Conservation (phyloP, 768 basidiomycete species). For the Lentinula edodes region DNA sequence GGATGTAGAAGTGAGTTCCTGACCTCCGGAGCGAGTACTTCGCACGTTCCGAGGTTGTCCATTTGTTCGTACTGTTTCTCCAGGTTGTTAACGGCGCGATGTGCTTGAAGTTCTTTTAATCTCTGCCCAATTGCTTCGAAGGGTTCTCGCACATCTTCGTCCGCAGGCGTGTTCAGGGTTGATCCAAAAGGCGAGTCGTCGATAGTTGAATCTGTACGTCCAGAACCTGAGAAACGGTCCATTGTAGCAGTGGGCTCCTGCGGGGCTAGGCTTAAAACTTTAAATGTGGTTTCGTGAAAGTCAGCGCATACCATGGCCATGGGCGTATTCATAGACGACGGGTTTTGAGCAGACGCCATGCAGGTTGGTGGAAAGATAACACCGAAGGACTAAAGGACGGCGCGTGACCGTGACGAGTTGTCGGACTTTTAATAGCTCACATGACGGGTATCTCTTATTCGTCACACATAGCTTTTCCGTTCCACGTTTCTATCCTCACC, state of each 20-base stretch:
- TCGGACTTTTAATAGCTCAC: background rate
- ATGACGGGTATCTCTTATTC: background rate
- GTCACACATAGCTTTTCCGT: conserved; percentile 1
- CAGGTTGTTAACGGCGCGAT: conserved; percentile 1
- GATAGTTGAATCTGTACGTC: conserved; percentile 19
- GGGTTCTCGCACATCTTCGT: conserved; percentile 22
- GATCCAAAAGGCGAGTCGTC: conserved; percentile 38
- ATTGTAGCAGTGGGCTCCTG: background rate
- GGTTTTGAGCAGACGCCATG: background rate
- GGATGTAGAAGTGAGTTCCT: background rate
- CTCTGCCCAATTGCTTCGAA: conserved; percentile 12
- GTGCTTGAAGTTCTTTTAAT: conserved; percentile 9
- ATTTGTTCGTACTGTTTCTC: background rate
- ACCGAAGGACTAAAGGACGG: no score
- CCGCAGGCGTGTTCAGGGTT: conserved; percentile 34
- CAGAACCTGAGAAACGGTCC: conserved; percentile 17
- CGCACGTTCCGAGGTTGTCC: background rate
- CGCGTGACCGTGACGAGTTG: background rate
- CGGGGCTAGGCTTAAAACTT: background rate
- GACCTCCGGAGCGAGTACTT: background rate
- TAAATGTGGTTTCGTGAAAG: background rate
- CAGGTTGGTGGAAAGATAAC: background rate
- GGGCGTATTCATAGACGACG: background rate
- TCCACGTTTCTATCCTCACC: conserved; percentile 7
- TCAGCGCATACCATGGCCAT: background rate